A percentile compares a stretch with the other conserved stretches of the same genome.
These are phyloP conservation scores for Dichotomopilus funicola DNA, from an alignment of 2,329 filamentous ascomycete genomes.

Conservation along the genomic window DNA sequence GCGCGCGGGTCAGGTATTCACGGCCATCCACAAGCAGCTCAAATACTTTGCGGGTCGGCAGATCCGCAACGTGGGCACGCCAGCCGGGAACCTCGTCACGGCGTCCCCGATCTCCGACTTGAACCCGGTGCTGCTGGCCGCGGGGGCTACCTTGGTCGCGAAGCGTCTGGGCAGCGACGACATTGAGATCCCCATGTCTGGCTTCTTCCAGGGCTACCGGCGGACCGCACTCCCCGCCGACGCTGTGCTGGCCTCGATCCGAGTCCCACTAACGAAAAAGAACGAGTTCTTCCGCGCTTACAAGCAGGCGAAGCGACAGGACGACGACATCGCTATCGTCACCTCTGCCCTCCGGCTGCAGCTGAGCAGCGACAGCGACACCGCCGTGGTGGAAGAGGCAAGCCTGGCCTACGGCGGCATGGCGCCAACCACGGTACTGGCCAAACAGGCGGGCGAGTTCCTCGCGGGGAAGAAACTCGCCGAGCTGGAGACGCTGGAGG, in stretches of 20 bases:
- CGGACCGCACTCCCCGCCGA: slow-evolving; percentile 73
- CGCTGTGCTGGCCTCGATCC: slow-evolving; percentile 77
- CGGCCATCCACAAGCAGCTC: slow-evolving; percentile 88
- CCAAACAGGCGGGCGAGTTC: slow-evolving; percentile 68
- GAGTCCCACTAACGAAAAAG: slow-evolving; percentile 73
- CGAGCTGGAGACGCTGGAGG: slow-evolving; percentile 77
- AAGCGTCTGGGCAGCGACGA: slow-evolving; percentile 62
- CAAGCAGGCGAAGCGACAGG: slow-evolving; percentile 94
- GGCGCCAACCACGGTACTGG: slow-evolving; percentile 85
- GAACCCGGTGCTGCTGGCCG: slow-evolving; percentile 87
- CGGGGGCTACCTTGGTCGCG: slow-evolving; percentile 73
- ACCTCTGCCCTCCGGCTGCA: slow-evolving; percentile 76
- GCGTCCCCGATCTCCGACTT: slow-evolving; percentile 95
- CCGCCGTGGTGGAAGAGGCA: slow-evolving; percentile 56
- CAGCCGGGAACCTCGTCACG: slow-evolving; percentile 87
- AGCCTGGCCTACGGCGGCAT: slow-evolving; percentile 91
- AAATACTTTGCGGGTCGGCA: slow-evolving; percentile 92
- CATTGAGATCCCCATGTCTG: slow-evolving; percentile 80
- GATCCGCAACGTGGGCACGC: slow-evolving; percentile 95
- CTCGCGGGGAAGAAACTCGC: slow-evolving; percentile 73
- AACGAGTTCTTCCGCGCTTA: slow-evolving; percentile 84
- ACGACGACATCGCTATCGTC: slow-evolving; percentile 97
- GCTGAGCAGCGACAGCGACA: slow-evolving; percentile 55
- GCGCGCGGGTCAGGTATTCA: slow-evolving; percentile 68
- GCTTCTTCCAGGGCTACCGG: slow-evolving; percentile 90